Conservation (phyloP, 495 filamentous ascomycete genomes). For the Pyrenopolyporus hunteri region DNA sequence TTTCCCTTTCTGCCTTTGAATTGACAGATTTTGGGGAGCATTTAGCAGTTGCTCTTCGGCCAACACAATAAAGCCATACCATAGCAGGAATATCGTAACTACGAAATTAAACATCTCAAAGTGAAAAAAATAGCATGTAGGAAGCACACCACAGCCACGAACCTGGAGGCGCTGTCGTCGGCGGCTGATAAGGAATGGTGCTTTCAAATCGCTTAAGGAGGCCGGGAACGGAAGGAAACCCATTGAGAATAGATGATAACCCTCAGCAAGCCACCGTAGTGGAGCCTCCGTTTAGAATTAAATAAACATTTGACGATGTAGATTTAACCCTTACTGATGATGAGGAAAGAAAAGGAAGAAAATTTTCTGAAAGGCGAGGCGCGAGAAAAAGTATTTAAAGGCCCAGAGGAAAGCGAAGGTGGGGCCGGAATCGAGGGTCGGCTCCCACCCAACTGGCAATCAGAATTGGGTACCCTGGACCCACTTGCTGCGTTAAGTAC, state of each 20-base stretch:
- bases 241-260: conserved; percentile 53
- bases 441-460: conserved; percentile 8
- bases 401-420: conserved; percentile 12
- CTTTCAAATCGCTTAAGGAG: conserved; percentile 50
- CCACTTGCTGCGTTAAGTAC: not conserved
- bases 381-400: conserved; percentile 34
- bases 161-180: conserved; percentile 49
- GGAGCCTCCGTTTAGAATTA: conserved; percentile 54
- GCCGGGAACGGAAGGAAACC: conserved; percentile 64
- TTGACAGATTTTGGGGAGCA: not conserved
- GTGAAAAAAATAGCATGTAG: conserved; percentile 47
- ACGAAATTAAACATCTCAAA: not conserved
- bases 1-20: no score
- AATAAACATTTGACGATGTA: conserved; percentile 50
- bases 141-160: conserved; percentile 60
- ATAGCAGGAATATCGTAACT: no score
- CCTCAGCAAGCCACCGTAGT: conserved; percentile 61
- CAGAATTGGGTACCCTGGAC: no score
- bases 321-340: conserved; percentile 57
- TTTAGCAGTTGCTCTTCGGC: no score
- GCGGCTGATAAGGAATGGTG: conserved; percentile 51
- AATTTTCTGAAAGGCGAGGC: not conserved
- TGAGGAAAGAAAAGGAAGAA: conserved; percentile 45
- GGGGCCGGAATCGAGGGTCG: not conserved
- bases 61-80: no score